These are phyloP conservation scores for Imleria badia DNA, from an alignment of 768 basidiomycete species.

Conservation along the genomic window DNA sequence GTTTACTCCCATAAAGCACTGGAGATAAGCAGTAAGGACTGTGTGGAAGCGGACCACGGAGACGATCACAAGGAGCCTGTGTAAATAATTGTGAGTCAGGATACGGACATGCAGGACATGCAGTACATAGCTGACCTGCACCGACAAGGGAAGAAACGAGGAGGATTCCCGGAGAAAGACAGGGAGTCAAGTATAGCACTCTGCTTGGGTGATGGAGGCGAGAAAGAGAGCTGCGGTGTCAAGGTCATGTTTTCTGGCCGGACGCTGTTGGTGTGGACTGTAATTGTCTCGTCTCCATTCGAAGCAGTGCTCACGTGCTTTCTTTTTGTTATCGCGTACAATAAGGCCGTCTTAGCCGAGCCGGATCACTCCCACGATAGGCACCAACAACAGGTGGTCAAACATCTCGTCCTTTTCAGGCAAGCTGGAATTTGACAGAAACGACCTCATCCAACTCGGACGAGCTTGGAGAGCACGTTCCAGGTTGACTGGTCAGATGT, in stretches of 20 bases:
- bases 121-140: not conserved
- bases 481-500: no score
- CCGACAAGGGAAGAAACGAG: no score
- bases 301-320: constrained; percentile 7
- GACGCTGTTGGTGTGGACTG: no score
- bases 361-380: not conserved
- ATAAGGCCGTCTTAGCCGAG: constrained; percentile 18
- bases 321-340: constrained; percentile 27
- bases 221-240: not conserved
- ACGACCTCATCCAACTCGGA: no score
- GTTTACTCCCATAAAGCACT: no score
- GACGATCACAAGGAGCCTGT: not conserved
- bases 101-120: not conserved
- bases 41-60: not conserved
- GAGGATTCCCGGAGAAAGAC: not conserved
- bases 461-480: no score
- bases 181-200: no score
- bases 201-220: not conserved
- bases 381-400: no score
- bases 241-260: constrained; percentile 18
- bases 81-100: not conserved
- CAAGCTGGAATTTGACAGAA: no score
- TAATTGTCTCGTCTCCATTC: constrained; percentile 23
- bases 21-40: not conserved
- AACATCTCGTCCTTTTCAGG: no score